Conservation (phyloP, 805 yeast genomes). For the Yarrowia phangngaensis region DNA sequence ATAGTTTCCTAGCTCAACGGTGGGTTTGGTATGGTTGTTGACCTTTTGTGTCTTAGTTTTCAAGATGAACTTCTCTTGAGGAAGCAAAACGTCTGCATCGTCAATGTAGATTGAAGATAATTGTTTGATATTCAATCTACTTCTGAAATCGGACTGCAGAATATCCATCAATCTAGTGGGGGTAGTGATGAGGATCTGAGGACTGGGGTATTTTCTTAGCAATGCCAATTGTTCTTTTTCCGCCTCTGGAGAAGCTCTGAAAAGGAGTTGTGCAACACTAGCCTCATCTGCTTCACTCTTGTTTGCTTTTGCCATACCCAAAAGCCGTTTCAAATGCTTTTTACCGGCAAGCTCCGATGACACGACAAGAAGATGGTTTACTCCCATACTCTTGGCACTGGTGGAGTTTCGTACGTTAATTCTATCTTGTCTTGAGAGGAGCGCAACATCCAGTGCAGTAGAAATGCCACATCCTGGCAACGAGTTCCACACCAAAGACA, state of each 20-base stretch:
- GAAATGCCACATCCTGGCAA: conserved; percentile 16
- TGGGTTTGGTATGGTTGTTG: conserved; percentile 13
- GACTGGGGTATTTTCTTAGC: conserved; percentile 11
- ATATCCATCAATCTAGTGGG: conserved; percentile 22
- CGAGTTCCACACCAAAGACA: conserved; percentile 17
- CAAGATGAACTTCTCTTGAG: conserved; percentile 20
- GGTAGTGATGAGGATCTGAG: conserved; percentile 20
- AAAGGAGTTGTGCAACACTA: background rate
- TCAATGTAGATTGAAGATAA: conserved; percentile 16
- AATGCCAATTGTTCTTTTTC: conserved; percentile 13
- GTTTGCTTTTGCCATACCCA: conserved; percentile 4
- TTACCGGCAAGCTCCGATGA: conserved; percentile 13
- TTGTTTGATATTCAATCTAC: conserved; percentile 11
- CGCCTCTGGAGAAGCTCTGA: conserved; percentile 12
- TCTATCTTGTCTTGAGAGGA: background rate
- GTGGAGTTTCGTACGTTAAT: background rate
- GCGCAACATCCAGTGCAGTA: conserved; percentile 11
- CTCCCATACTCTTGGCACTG: background rate
- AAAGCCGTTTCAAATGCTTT: conserved; percentile 1
- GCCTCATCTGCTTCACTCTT: background rate
- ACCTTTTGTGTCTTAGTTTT: conserved; percentile 1
- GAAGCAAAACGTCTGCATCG: conserved; percentile 16
- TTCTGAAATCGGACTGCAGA: conserved; percentile 17
- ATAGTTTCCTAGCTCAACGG: conserved; percentile 9
- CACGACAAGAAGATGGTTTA: conserved; percentile 19